phyloP scores from a whole-genome alignment of 306 rosid species.

The Trichosanthes cucumerina region DNA sequence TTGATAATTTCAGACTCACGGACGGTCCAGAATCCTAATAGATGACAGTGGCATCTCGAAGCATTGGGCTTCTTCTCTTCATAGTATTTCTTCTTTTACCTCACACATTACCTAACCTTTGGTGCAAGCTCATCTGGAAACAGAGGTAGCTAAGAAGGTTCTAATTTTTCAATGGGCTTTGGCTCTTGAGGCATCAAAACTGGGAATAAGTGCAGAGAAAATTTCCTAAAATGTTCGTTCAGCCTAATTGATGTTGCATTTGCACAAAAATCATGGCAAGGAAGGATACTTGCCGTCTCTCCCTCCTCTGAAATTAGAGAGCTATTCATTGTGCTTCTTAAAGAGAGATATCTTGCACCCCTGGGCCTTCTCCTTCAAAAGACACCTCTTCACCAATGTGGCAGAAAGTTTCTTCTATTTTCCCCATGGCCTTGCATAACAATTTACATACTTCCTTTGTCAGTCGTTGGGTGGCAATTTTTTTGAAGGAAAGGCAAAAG shows the following conservation, averaged over 20 bases:
- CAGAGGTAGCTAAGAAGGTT: background rate
- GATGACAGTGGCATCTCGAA: no score
- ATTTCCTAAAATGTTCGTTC: background rate
- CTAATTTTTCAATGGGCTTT: background rate
- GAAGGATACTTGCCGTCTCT: background rate
- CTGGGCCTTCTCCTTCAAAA: background rate
- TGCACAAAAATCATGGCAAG: background rate
- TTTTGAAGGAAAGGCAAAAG: background rate
- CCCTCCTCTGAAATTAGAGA: background rate
- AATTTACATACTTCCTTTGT: background rate
- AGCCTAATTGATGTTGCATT: background rate
- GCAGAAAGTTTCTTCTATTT: background rate
- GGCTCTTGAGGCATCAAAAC: background rate
- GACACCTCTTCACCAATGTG: background rate
- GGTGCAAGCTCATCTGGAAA: background rate
- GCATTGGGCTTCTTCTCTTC: no score
- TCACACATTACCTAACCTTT: background rate
- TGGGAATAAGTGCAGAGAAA: background rate
- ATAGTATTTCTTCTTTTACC: no score
- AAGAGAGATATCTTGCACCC: background rate
- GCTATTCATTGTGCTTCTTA: background rate
- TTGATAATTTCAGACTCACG: no score
- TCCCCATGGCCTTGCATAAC: background rate
- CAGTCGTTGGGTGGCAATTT: background rate
- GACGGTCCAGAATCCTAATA: no score